Conservation (phyloP, 2,329 filamentous ascomycete species). For the Colletotrichum sp. region DNA sequence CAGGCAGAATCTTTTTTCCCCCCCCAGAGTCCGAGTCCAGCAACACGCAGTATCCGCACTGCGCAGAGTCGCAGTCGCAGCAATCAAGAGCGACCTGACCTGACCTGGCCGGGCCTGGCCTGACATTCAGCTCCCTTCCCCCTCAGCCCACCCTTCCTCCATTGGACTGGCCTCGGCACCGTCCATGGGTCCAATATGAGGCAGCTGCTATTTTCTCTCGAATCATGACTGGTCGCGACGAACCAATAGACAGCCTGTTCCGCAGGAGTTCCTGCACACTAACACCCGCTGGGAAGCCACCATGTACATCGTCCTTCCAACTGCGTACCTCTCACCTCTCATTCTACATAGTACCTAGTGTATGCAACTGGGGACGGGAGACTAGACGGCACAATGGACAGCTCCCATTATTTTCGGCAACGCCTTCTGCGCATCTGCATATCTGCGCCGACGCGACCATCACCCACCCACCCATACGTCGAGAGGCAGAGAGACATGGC, state of each 20-base stretch:
- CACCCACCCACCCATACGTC: not conserved
- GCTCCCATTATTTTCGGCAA: constrained; percentile 5
- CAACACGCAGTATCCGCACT: not conserved
- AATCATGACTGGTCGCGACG: not conserved
- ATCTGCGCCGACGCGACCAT: not conserved
- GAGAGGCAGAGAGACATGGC: not conserved
- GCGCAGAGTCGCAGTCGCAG: not conserved
- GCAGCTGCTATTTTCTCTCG: not conserved
- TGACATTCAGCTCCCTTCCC: not conserved
- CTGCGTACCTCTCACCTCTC: not conserved
- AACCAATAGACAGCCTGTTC: not conserved
- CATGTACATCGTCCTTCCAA: not conserved
- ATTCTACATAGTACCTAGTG: not conserved
- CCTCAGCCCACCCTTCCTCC: not conserved
- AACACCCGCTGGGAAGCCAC: not conserved
- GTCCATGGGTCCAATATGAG: not conserved
- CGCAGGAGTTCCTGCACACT: not conserved
- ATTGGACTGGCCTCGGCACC: not conserved
- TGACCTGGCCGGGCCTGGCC: not conserved
- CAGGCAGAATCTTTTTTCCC: not conserved
- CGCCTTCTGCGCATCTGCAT: not conserved
- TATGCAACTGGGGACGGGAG: not conserved
- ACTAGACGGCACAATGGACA: not conserved
- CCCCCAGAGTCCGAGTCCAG: not conserved
- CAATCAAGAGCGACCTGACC: not conserved